A percentile compares a stretch with the other conserved stretches of the same genome.
phyloP scores from a whole-genome alignment of 2,329 filamentous ascomycete genomes.

The Cytospora paraplurivora region DNA sequence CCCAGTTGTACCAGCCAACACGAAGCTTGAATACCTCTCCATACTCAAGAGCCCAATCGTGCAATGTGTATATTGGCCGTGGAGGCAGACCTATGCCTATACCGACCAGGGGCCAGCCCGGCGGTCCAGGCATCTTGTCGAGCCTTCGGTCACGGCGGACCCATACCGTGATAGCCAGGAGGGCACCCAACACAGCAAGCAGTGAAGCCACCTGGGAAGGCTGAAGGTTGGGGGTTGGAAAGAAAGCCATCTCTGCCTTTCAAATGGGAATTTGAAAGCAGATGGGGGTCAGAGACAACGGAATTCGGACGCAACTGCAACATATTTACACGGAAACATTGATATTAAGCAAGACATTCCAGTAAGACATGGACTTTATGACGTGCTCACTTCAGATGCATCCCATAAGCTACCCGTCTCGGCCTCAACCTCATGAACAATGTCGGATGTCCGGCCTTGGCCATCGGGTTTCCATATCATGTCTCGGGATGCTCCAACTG shows the following conservation, averaged over 20 bases:
- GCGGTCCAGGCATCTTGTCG: slow-evolving; percentile 10
- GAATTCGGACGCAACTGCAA: not conserved
- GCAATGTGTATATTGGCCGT: slow-evolving; percentile 5
- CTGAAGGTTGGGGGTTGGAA: not conserved
- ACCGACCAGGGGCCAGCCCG: slow-evolving; percentile 10
- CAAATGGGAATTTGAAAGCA: not conserved
- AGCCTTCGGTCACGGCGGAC: slow-evolving; percentile 14
- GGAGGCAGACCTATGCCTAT: slow-evolving; percentile 14
- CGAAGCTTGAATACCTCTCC: slow-evolving; percentile 49
- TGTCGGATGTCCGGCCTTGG: not conserved
- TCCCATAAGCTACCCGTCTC: not conserved
- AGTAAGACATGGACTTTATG: not conserved
- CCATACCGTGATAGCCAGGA: slow-evolving; percentile 9
- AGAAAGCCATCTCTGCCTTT: not conserved
- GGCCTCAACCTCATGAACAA: not conserved
- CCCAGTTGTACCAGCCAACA: slow-evolving; percentile 49
- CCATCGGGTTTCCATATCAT: not conserved
- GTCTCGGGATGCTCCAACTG: not conserved
- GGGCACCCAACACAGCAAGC: not conserved
- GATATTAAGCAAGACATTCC: not conserved
- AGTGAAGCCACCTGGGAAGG: not conserved
- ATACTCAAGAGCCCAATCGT: slow-evolving; percentile 43
- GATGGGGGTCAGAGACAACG: not conserved
- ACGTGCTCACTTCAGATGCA: not conserved
- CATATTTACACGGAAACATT: not conserved